These are phyloP conservation scores for Ricinus communis DNA, from an alignment of 345 rosid genomes.

Conservation along the genomic window DNA sequence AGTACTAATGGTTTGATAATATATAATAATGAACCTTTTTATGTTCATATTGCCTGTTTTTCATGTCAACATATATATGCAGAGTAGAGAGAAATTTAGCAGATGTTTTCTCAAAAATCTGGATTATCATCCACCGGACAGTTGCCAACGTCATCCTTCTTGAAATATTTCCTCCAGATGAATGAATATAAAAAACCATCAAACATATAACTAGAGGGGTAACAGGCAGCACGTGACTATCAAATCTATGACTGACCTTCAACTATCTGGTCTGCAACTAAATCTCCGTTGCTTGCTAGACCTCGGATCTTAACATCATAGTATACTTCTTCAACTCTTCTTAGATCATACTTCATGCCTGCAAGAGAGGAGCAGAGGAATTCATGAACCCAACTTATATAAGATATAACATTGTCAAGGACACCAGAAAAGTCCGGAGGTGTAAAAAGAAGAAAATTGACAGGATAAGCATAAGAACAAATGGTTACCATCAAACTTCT, in stretches of 20 bases:
- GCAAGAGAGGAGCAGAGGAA: conserved; percentile 8
- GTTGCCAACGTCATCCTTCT: neutral
- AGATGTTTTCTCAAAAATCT: neutral
- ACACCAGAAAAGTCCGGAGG: neutral
- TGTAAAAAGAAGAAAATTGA: neutral
- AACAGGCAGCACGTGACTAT: neutral
- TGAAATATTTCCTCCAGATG: neutral
- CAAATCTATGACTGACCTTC: conserved; percentile 13
- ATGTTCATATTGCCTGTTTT: no score
- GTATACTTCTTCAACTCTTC: conserved; percentile 83
- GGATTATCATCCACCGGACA: neutral
- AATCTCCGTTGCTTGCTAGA: conserved; percentile 45
- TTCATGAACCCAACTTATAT: neutral
- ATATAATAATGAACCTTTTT: no score
- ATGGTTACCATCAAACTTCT: conserved; percentile 79
- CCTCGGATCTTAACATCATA: conserved; percentile 92
- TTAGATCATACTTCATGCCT: conserved; percentile 88
- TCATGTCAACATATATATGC: no score
- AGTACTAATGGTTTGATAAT: no score
- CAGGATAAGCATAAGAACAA: neutral
- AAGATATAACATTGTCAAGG: neutral
- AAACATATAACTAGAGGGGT: no score
- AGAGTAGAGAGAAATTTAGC: no score
- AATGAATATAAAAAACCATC: neutral
- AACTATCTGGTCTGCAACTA: conserved; percentile 13